phyloP scores from a whole-genome alignment of 108 stramenopile genomes.

The Nitzschia putrida region DNA sequence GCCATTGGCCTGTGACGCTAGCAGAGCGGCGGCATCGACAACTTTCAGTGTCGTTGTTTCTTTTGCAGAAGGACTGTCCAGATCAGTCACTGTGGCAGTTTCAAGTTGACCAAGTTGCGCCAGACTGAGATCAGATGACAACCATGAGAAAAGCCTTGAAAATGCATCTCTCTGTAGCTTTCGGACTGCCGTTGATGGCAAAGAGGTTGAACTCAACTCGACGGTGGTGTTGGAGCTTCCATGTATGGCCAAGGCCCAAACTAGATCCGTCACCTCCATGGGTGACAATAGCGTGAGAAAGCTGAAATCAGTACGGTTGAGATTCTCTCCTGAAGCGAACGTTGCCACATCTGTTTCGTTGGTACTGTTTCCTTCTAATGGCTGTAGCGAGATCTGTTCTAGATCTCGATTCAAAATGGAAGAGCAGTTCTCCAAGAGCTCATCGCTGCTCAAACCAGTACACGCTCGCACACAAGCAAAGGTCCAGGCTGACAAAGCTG shows the following conservation, averaged over 20 bases:
- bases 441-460: conserved; percentile 42
- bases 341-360: no score
- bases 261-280: conserved; percentile 47
- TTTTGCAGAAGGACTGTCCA: not conserved
- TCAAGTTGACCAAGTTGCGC: conserved; percentile 8
- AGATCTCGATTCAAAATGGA: conserved; percentile 59
- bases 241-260: conserved; percentile 61
- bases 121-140: conserved; percentile 26
- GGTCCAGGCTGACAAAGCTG: conserved; percentile 52
- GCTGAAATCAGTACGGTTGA: no score
- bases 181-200: conserved; percentile 41
- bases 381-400: no score
- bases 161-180: conserved; percentile 48
- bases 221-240: conserved; percentile 26
- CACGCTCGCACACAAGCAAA: conserved; percentile 54
- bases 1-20: conserved; percentile 16
- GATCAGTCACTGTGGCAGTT: not conserved
- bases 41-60: conserved; percentile 29
- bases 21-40: conserved; percentile 45
- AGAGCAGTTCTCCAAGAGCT: conserved; percentile 51
- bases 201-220: conserved; percentile 20
- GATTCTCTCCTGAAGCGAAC: no score
- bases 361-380: no score
- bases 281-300: conserved; percentile 33
- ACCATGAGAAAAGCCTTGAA: conserved; percentile 40